Evolutionary conservation across 805 yeast species (phyloP), one percentile per base, ranked within the genome.

Genomic region (Yarrowia porcina): DNA sequence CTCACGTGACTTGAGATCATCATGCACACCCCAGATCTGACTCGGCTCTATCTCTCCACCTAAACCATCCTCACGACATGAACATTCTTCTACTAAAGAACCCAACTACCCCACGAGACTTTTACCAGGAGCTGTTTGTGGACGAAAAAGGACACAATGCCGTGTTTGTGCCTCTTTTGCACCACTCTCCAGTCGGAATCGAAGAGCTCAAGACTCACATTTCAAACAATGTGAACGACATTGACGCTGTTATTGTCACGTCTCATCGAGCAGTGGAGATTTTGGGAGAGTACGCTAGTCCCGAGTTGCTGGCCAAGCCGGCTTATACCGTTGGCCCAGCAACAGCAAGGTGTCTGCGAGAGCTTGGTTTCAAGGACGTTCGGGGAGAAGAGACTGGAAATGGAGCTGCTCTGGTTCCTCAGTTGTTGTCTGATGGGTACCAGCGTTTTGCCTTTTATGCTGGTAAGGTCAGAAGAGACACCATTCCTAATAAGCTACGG

Each of bases 301-400:
- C 45, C 3, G 59, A 23, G 20, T 50, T 66, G 13, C 64, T 67
- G 10, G 15, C 45, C 3, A 65, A 68, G 64, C 82, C 85, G 0
- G 86, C 87, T 0, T 93, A 85, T 70, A 90, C 97, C 0, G 97
- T 93, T 6, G 98, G 98, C 0, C 97, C 97, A 1, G 91, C 96
- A 0, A 93, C 98, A 0, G 81, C 80, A 18, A 76, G 77, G 15
- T 83, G 87, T 17, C 72, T 93, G 12, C 65, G 71, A 2, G 75
- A 77, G 7, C 72, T 84, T 30, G 97, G 97, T 0, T 93, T 91
- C 70, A 69, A 63, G 1, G 81, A 83, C 65, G 81, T 93, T 0
- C 74, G 83, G 63, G 97, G 97, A 3, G 96, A 93, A 0, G 75
- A 72, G 0, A 90, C 96, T 1, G 97, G 97, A 0, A 90, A 90